Conservation (phyloP, 805 yeast genomes). For the Kuraishia piskuri region DNA sequence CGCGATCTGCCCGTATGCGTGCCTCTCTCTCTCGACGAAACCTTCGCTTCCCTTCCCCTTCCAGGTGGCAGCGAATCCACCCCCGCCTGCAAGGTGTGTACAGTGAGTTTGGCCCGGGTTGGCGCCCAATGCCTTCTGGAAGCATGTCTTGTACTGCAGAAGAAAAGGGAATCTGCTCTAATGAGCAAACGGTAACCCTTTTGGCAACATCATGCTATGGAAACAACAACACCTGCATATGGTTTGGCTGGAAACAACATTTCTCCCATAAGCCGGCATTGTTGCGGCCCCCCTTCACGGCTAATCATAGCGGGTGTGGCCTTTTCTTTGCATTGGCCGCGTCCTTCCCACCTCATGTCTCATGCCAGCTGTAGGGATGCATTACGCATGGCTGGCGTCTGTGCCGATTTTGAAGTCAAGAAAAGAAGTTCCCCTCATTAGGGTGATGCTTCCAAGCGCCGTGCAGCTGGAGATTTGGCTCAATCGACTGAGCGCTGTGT, state of each 20-base stretch:
- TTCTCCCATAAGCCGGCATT: background rate
- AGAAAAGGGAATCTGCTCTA: background rate
- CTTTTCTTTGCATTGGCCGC: background rate
- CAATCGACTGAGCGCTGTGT: background rate
- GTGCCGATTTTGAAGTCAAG: background rate
- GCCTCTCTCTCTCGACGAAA: background rate
- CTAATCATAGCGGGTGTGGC: background rate
- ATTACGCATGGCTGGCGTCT: background rate
- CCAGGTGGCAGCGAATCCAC: background rate
- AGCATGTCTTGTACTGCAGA: background rate
- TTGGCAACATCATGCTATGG: background rate
- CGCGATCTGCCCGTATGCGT: background rate
- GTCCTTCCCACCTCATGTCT: background rate
- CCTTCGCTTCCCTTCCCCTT: background rate
- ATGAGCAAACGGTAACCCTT: background rate
- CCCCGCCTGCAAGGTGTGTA: background rate
- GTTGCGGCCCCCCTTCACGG: background rate
- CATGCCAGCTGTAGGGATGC: background rate
- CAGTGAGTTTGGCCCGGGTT: background rate
- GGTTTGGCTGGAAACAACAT: background rate
- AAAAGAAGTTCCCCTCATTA: background rate
- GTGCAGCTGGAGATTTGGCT: background rate
- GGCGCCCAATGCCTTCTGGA: background rate
- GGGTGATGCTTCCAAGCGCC: background rate
- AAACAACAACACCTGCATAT: background rate